Evolutionary conservation across 129 eudicot species (phyloP), one percentile per base, ranked within the genome.

Genomic region (Silybum marianum): DNA sequence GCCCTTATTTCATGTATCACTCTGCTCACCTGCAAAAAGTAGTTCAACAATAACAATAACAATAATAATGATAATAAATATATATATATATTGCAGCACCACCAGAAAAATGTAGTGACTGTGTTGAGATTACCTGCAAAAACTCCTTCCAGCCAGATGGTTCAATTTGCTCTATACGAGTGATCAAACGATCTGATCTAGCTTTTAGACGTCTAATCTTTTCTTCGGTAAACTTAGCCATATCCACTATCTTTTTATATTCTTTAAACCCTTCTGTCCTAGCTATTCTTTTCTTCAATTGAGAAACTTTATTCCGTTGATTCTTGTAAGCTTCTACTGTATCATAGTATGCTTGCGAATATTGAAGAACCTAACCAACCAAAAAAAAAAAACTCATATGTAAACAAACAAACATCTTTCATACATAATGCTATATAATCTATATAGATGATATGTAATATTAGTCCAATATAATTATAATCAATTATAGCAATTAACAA

Each of bases 101-200:
- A 62, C 25, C 10, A 8, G 26, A 62, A 62, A 62, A 62, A 19
- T 62, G 26, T 62, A 18, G 68, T 76, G 23, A 69, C 38, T 7
- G 26, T 78, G 85, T 44, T 69, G 36, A 60, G 9, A 68, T 67
- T 88, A 95, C 99, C 97, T 95, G 97, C 82, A 90, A 73, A 91
- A 95, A 95, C 79, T 95, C 99, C 87, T 93, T 95, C 99, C 99
- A 95, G 46, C 99, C 99, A 76, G 99, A 92, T 77, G 99, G 99
- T 79, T 95, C 99, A 73, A 95, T 95, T 93, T 93, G 98, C 83
- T 89, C 92, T 75, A 93, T 86, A 65, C 99, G 94, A 73, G 82
- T 83, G 65, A 68, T 76, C 88, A 95, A 88, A 80, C 98, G 99
- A 44, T 72, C 81, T 67, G 97, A 87, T 81, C 99, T 89, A 78